phyloP scores from a whole-genome alignment of 371 early-diverging fungal species.

The Cladochytrium tenue region DNA sequence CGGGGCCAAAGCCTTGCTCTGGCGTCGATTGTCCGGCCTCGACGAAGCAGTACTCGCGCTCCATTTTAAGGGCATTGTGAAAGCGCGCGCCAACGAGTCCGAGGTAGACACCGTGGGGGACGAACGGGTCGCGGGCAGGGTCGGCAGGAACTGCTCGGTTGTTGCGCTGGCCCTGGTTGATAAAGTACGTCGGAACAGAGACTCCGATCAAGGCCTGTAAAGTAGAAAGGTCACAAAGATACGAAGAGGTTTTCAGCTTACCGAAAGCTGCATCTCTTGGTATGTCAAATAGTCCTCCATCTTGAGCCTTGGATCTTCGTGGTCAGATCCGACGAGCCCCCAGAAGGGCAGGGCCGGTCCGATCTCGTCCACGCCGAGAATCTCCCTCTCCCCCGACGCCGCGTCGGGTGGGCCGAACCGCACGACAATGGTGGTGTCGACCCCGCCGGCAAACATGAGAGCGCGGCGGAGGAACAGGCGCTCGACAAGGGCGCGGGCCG shows the following conservation, averaged over 20 bases:
- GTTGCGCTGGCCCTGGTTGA: constrained; percentile 33
- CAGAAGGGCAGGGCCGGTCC: not conserved
- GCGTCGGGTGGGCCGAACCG: not conserved
- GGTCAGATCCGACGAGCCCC: not conserved
- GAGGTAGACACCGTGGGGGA: constrained; percentile 27
- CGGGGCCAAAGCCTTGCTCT: constrained; percentile 5
- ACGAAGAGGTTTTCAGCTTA: too few relatives aligned
- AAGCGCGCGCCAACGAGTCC: constrained; percentile 41
- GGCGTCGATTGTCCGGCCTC: not conserved
- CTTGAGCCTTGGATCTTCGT: not conserved
- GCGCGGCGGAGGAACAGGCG: constrained; percentile 26
- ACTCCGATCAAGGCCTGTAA: constrained; percentile 33
- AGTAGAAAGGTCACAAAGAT: too few relatives aligned
- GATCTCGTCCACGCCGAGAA: not conserved
- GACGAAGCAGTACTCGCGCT: constrained; percentile 19
- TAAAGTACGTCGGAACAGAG: constrained; percentile 31
- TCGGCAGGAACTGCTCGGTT: constrained; percentile 13
- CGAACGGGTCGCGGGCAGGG: not conserved
- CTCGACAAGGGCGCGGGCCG: constrained; percentile 11
- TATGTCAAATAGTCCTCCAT: constrained; percentile 2
- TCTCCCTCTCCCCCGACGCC: not conserved
- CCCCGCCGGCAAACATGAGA: constrained; percentile 19
- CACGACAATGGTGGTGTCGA: constrained; percentile 24
- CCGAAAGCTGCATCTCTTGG: constrained; percentile 13
- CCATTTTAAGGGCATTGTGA: constrained; percentile 27